These are phyloP conservation scores for Citrus medica DNA, from an alignment of 345 rosid species.

Conservation along the genomic window DNA sequence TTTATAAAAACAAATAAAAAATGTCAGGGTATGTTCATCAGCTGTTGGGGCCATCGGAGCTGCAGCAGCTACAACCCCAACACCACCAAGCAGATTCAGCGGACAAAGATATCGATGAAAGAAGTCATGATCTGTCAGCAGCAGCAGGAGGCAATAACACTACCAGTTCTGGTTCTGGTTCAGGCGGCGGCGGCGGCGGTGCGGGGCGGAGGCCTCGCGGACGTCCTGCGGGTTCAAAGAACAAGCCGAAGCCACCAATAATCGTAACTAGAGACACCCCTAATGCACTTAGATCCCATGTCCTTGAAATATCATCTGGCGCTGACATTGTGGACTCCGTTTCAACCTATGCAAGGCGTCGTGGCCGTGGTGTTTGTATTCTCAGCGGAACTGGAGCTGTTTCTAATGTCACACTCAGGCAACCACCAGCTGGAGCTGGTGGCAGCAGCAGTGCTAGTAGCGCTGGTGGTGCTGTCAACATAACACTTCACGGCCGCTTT, in stretches of 20 bases:
- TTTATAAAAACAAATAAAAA: too few relatives aligned
- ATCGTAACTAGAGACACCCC: slow-evolving; percentile 66
- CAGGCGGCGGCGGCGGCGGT: too few relatives aligned
- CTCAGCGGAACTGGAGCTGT: slow-evolving; percentile 64
- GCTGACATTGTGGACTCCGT: slow-evolving; percentile 56
- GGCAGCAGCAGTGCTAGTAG: too few relatives aligned
- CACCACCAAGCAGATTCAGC: slow-evolving; percentile 18
- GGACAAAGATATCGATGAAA: slow-evolving; percentile 31
- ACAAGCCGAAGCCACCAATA: slow-evolving; percentile 66
- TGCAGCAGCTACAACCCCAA: slow-evolving; percentile 20
- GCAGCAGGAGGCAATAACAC: not conserved
- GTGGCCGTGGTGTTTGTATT: slow-evolving; percentile 63
- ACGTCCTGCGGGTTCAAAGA: slow-evolving; percentile 71
- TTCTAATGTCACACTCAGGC: slow-evolving; percentile 58
- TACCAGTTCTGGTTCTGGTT: not conserved
- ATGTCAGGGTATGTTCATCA: slow-evolving; percentile 56
- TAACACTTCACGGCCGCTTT: slow-evolving; percentile 68
- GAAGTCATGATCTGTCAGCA: slow-evolving; percentile 26
- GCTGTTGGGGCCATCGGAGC: slow-evolving; percentile 36
- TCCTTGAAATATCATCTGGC: slow-evolving; percentile 59
- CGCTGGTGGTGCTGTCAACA: slow-evolving; percentile 44
- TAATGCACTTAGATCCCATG: slow-evolving; percentile 58
- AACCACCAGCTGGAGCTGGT: slow-evolving; percentile 52
- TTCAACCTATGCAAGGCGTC: slow-evolving; percentile 50
- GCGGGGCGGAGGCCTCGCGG: slow-evolving; percentile 60